These are phyloP conservation scores for Croton setiger DNA, from an alignment of 441 rosid genomes.

Conservation along the genomic window DNA sequence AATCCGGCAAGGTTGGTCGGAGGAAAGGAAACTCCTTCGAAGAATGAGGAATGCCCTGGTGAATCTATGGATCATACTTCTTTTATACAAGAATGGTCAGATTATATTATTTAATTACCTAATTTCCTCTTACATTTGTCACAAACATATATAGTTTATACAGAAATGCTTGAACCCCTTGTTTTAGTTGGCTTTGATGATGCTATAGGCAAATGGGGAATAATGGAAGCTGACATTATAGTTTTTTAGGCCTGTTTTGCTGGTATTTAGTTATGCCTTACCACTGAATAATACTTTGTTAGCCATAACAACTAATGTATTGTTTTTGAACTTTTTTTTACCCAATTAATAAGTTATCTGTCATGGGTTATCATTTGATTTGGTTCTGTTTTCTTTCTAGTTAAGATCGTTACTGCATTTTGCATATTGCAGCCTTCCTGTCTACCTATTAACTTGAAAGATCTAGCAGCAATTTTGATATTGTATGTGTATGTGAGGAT, in stretches of 20 bases:
- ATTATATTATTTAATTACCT: slow-evolving; percentile 59
- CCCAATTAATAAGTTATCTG: neutral
- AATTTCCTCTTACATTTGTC: neutral
- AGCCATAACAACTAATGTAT: neutral
- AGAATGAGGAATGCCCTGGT: slow-evolving; percentile 73
- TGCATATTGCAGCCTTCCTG: too few relatives aligned
- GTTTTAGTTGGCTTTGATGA: too few relatives aligned
- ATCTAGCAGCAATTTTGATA: too few relatives aligned
- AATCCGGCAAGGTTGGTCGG: slow-evolving; percentile 93
- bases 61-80: slow-evolving; percentile 98
- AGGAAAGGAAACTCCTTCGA: slow-evolving; percentile 68
- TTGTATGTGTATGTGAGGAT: too few relatives aligned
- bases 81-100: slow-evolving; percentile 88
- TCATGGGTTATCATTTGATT: neutral
- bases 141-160: neutral
- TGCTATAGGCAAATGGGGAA: too few relatives aligned
- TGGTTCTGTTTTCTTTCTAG: neutral
- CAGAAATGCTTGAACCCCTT: too few relatives aligned
- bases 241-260: neutral
- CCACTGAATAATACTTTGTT: neutral
- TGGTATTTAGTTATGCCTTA: neutral
- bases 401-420: too few relatives aligned
- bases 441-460: too few relatives aligned
- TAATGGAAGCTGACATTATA: too few relatives aligned
- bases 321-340: too few relatives aligned